phyloP scores from a whole-genome alignment of 345 rosid species.

The Melaleuca quinquenervia region DNA sequence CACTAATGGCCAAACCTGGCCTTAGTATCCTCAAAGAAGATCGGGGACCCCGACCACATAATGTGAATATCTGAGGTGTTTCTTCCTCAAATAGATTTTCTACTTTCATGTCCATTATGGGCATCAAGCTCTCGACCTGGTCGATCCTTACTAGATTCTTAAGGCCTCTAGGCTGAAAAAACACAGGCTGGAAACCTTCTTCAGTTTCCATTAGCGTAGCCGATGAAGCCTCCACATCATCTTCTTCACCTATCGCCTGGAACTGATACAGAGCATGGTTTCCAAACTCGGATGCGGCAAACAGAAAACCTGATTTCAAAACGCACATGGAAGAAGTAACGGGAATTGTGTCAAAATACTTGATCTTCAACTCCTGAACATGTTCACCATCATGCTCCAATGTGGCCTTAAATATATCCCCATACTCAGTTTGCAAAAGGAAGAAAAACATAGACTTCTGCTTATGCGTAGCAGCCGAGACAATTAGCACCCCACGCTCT shows the following conservation, averaged over 20 bases:
- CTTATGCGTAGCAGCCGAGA: constrained; percentile 83
- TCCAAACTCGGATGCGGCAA: constrained; percentile 94
- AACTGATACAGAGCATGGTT: constrained; percentile 94
- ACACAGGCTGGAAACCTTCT: constrained; percentile 93
- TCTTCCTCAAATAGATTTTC: constrained; percentile 93
- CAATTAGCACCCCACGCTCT: constrained; percentile 86
- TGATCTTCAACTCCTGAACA: constrained; percentile 77
- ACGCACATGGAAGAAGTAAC: constrained; percentile 83
- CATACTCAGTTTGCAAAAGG: constrained; percentile 91
- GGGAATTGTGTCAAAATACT: constrained; percentile 92
- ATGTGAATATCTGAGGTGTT: constrained; percentile 83
- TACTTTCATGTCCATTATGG: constrained; percentile 94
- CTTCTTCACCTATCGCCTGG: constrained; percentile 83
- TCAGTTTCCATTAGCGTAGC: constrained; percentile 89
- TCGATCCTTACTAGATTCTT: constrained; percentile 94
- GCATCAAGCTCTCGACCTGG: constrained; percentile 95
- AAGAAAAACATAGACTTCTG: constrained; percentile 91
- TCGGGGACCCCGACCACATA: constrained; percentile 97
- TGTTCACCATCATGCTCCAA: constrained; percentile 63
- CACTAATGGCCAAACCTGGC: constrained; percentile 91
- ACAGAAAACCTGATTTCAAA: constrained; percentile 78
- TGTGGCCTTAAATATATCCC: constrained; percentile 86
- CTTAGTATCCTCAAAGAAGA: constrained; percentile 85
- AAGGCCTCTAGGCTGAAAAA: constrained; percentile 85
- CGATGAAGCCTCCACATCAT: constrained; percentile 89